Evolutionary conservation across 2,329 filamentous ascomycete species (phyloP).

Genomic region (Microthyrium microscopicum): DNA sequence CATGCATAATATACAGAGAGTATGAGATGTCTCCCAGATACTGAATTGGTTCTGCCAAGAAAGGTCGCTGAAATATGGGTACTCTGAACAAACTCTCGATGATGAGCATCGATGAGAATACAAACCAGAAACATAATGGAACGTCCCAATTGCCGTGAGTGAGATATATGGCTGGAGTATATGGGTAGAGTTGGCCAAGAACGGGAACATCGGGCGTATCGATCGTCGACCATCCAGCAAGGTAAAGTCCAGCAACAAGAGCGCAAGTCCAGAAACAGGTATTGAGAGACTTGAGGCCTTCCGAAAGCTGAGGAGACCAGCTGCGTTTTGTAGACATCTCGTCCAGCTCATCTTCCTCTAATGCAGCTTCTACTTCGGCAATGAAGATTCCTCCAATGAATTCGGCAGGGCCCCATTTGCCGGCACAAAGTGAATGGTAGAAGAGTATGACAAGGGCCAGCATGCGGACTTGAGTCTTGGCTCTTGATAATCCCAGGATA

Average conservation of each 20-base stretch:
- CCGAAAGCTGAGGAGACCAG: no score
- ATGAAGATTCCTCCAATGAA: conserved; percentile 39
- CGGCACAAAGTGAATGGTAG: conserved; percentile 30
- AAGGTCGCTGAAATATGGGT: conserved; percentile 26
- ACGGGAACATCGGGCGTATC: conserved; percentile 26
- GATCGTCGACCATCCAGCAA: conserved; percentile 25
- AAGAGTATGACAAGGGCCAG: conserved; percentile 25
- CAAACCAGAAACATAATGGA: conserved; percentile 24
- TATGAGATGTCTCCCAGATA: conserved; percentile 32
- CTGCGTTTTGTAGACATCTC: no score
- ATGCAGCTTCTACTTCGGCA: no score
- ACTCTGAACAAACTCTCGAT: no score
- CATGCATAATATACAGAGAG: conserved; percentile 30
- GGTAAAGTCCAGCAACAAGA: conserved; percentile 25
- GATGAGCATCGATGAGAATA: conserved; percentile 20
- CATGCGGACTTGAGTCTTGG: conserved; percentile 28
- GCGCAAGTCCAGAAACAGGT: no score
- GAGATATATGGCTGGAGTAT: no score
- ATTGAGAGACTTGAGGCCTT: no score
- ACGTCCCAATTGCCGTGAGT: no score
- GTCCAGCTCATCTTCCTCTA: no score
- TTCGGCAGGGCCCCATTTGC: conserved; percentile 38
- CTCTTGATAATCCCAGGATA: conserved; percentile 32
- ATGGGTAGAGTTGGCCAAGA: conserved; percentile 22
- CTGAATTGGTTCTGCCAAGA: conserved; percentile 24